Evolutionary conservation across 1,284 basidiomycete genomes (phyloP).

Genomic region (Vanrija pseudolonga): DNA sequence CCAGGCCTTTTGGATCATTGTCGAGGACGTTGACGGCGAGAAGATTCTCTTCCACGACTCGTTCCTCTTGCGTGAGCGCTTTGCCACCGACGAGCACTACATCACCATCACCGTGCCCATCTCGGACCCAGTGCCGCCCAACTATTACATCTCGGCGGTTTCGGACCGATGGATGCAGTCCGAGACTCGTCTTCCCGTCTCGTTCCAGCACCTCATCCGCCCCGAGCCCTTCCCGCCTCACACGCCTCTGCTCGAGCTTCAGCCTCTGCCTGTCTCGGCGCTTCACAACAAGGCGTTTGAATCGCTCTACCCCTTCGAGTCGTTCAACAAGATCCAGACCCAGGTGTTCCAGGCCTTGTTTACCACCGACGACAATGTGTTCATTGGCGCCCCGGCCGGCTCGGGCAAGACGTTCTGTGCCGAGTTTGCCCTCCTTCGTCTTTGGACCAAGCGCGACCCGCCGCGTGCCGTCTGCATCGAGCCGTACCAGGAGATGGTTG

Average conservation of each 20-base stretch:
- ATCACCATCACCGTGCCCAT: conserved; percentile 92
- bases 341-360: conserved; percentile 98
- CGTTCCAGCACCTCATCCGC: conserved; percentile 95
- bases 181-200: conserved; percentile 90
- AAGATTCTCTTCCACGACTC: conserved; percentile 90
- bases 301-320: conserved; percentile 73
- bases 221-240: conserved; percentile 95
- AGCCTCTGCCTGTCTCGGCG: conserved; percentile 81
- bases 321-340: conserved; percentile 98
- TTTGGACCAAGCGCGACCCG: conserved; percentile 83
- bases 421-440: conserved; percentile 85
- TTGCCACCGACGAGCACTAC: conserved; percentile 88
- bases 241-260: conserved; percentile 88
- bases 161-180: conserved; percentile 95
- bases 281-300: conserved; percentile 91
- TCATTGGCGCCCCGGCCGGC: conserved; percentile 93
- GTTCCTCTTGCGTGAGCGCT: conserved; percentile 85
- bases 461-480: conserved; percentile 92
- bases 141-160: conserved; percentile 93
- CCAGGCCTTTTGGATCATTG: conserved; percentile 86
- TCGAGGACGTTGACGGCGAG: conserved; percentile 97
- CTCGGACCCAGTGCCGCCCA: conserved; percentile 94
- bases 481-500: conserved; percentile 96
- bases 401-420: conserved; percentile 97
- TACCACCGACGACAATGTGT: conserved; percentile 91